phyloP scores from a whole-genome alignment of 2,329 filamentous ascomycete species.

The Akanthomyces dipterigenus region DNA sequence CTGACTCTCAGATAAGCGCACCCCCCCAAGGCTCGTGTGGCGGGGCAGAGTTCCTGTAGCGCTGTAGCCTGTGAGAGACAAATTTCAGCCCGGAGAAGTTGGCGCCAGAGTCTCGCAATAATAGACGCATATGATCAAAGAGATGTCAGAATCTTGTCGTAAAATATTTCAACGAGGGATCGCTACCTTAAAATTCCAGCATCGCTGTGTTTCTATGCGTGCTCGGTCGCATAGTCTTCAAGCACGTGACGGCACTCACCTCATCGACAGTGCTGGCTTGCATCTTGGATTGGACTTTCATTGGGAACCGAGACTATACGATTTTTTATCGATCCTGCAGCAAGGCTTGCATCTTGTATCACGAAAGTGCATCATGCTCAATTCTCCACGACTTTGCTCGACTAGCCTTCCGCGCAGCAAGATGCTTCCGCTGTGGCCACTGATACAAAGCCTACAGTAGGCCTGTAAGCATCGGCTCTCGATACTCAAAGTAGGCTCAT shows the following conservation, averaged over 20 bases:
- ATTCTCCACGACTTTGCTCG: not conserved
- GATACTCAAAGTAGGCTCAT: not conserved
- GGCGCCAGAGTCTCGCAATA: not conserved
- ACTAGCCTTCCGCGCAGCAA: not conserved
- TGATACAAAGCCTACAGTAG: not conserved
- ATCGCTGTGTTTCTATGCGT: not conserved
- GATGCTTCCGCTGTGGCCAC: not conserved
- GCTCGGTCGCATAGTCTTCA: not conserved
- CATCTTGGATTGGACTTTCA: not conserved
- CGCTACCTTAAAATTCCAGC: not conserved
- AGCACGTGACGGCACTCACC: not conserved
- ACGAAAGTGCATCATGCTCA: not conserved
- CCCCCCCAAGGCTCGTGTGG: not conserved
- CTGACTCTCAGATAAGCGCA: not conserved
- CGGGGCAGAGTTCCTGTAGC: not conserved
- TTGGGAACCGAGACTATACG: not conserved
- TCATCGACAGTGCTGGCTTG: not conserved
- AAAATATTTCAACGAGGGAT: not conserved
- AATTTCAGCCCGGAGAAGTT: not conserved
- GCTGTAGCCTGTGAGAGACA: not conserved
- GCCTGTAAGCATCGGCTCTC: not conserved
- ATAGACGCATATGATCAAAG: not conserved
- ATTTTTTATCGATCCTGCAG: not conserved
- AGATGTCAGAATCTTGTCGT: not conserved
- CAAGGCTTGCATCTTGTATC: not conserved